phyloP scores from a whole-genome alignment of 148 eudicot species.

The Nyssa sinensis region DNA sequence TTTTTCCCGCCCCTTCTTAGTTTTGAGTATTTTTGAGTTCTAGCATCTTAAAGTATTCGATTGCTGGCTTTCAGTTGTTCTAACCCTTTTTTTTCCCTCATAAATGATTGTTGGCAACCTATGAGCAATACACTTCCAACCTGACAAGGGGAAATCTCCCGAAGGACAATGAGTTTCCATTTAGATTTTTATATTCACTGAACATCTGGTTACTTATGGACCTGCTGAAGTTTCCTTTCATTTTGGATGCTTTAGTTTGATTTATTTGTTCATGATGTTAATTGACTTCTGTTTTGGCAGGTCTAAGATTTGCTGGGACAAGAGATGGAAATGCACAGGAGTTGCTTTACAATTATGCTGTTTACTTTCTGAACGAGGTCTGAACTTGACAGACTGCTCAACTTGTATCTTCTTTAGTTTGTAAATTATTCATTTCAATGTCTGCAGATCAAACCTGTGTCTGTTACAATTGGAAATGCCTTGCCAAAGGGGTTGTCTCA shows the following conservation, averaged over 20 bases:
- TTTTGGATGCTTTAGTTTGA: background rate
- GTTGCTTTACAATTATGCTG: conserved; percentile 71
- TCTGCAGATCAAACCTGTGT: conserved; percentile 83
- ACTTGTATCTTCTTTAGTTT: background rate
- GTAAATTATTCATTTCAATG: conserved; percentile 11
- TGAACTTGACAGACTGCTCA: conserved; percentile 18
- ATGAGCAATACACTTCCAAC: background rate
- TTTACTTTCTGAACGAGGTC: conserved; percentile 89
- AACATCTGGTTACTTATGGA: background rate
- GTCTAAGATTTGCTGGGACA: conserved; percentile 92
- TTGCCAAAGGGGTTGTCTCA: conserved; percentile 69
- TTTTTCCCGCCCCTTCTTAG: too few relatives aligned
- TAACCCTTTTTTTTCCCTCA: too few relatives aligned
- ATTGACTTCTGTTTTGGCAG: conserved; percentile 32
- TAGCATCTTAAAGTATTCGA: too few relatives aligned
- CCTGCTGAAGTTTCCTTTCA: background rate
- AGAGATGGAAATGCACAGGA: conserved; percentile 80
- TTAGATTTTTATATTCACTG: background rate
- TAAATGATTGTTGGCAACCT: too few relatives aligned
- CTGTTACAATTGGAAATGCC: conserved; percentile 39
- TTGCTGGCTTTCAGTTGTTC: too few relatives aligned
- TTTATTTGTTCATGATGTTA: background rate
- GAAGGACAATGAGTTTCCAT: background rate
- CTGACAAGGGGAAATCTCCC: background rate
- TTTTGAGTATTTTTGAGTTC: too few relatives aligned